Base-by-base conservation (phyloP, 1,139 yeast species). In the Hemisphaericaspora lyxosophila region DNA sequence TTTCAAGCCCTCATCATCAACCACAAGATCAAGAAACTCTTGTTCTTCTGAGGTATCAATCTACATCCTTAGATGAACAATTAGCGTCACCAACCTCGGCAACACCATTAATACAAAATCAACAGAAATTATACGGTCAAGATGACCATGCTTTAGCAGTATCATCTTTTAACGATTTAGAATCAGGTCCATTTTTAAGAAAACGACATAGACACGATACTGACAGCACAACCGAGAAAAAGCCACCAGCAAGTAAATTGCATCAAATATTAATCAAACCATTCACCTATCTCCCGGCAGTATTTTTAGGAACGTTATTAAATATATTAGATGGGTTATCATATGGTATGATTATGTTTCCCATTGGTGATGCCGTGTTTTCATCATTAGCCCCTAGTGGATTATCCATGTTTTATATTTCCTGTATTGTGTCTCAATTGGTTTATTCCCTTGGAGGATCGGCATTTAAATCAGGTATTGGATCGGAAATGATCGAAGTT, bases 401-500 rank as follows among this genome's bases (percentile, higher is more conserved):
- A 0, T 62, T 92, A 29, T 85, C 97, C 3, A 87, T 92, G 95
- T 92, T 92, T 59, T 92, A 92, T 61, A 76, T 92, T 32, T 86
- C 96, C 6, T 86, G 96, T 36, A 76, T 92, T 18, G 77, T 90
- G 1, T 85, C 96, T 0, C 98, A 92, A 55, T 65, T 89, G 47
- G 85, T 88, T 4, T 90, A 78, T 56, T 89, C 97, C 0, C 62
- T 85, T 20, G 98, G 98, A 14, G 95, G 95, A 2, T 86, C 96
- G 9, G 85, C 88, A 4, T 92, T 92, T 63, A 80, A 79, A 45
- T 77, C 92, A 7, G 96, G 96, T 7, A 82, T 90, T 35, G 98
- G 98, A 0, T 86, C 96, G 4, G 98, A 92, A 64, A 92, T 92
- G 98, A 92, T 92, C 49, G 98, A 92, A 60, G 90, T 92, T 15